Evolutionary conservation across 2,329 filamentous ascomycete species (phyloP), one percentile per base, ranked within the genome.

Genomic region (Fusarium sp.): DNA sequence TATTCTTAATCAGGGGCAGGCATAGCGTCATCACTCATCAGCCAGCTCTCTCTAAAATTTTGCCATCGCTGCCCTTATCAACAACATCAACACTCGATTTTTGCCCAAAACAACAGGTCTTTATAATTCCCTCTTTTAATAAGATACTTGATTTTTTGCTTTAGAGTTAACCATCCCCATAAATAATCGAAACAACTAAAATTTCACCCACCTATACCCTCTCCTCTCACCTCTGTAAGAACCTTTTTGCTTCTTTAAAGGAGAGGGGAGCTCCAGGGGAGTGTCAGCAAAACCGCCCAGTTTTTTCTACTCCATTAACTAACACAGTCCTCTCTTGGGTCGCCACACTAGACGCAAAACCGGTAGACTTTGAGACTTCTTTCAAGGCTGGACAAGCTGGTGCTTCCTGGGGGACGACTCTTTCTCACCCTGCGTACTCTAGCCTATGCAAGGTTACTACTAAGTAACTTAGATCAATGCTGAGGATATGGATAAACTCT

Each of bases 151-250:
- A 14, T 10, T 30, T 18, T n/a, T 10, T 7, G 34, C 30, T 27
- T 48, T 16, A n/a, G 1, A 20, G 25, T 34, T 18, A 39, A 34
- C 32, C 3, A 3, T 62, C 9, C 10, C n/a, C 34, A 34, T 5
- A 48, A n/a, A 13, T n/a, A 6, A n/a, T n/a, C 6, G 5, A 7
- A n/a, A 25, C 20, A 2, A 6, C 8, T 23, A 56, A 45, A 11
- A 68, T 68, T 62, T 56, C 66, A 16, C 66, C 66, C 5, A 68
- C 62, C 2, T 68, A 66, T n/a, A 68, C 66, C 4, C 32, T 66
- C n/a, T 69, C 63, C 14, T 58, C 63, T 9, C 39, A 62, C 30
- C 62, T 66, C 30, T 66, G 52, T 56, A 66, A 66, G 30, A 52
- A 30, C 32, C 45, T 69, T 18, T 48, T 54, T 39, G 57, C 67